Percentiles rank a stretch among this genome's conserved stretches.
Conservation (phyloP, 2,329 filamentous ascomycete genomes). For the Elsinoe fawcettii region DNA sequence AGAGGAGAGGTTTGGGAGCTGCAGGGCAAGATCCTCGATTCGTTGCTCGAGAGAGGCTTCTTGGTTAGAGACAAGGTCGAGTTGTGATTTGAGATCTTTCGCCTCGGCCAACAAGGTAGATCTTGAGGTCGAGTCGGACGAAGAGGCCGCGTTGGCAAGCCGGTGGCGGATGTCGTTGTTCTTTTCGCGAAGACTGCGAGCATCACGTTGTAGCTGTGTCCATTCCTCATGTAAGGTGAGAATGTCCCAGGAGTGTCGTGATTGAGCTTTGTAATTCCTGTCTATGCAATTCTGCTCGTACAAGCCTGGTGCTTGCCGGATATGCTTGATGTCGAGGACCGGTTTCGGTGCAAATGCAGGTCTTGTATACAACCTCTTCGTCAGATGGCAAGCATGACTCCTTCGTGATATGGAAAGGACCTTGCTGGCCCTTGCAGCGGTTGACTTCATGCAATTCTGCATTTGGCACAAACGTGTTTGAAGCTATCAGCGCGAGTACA, state of each 20-base stretch:
- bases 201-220: conserved; percentile 48
- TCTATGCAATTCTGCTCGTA: conserved; percentile 77
- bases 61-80: conserved; percentile 53
- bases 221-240: conserved; percentile 42
- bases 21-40: conserved; percentile 66
- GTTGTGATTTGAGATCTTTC: conserved; percentile 53
- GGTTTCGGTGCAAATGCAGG: conserved; percentile 71
- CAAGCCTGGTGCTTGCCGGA: conserved; percentile 73
- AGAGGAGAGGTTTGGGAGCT: conserved; percentile 81
- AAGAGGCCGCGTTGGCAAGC: conserved; percentile 19
- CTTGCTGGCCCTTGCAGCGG: not conserved
- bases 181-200: conserved; percentile 54
- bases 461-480: too few species aligned
- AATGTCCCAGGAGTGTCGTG: conserved; percentile 47
- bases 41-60: conserved; percentile 55
- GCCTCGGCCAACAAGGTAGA: conserved; percentile 56
- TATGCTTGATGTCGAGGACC: conserved; percentile 76
- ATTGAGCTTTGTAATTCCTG: conserved; percentile 65
- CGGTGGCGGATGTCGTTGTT: conserved; percentile 50
- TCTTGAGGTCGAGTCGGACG: conserved; percentile 28
- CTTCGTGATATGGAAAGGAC: not conserved
- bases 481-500: too few species aligned
- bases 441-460: not conserved
- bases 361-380: conserved; percentile 36
- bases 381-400: not conserved